A percentile compares a stretch with the other conserved stretches of the same genome.
Conservation (phyloP, 106 monocot genomes). For the Phalaenopsis aphrodite region DNA sequence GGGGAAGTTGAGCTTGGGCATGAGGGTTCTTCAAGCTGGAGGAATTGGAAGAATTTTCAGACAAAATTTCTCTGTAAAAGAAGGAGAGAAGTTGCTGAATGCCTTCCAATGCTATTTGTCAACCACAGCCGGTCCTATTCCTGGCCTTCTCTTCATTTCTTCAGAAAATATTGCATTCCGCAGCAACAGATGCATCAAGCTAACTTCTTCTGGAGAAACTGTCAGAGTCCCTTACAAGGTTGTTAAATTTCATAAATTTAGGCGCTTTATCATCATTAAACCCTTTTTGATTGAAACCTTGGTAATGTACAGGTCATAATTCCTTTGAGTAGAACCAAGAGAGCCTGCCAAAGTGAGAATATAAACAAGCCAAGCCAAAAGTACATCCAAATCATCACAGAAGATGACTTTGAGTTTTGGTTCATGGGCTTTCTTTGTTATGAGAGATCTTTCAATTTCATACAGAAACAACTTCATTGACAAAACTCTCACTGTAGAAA, state of each 20-base stretch:
- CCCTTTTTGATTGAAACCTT: too few species aligned
- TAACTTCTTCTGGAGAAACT: constrained; percentile 16
- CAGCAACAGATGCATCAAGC: constrained; percentile 23
- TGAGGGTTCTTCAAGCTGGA: constrained; percentile 29
- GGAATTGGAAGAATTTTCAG: constrained; percentile 23
- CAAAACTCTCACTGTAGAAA: too few species aligned
- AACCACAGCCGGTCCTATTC: constrained; percentile 39
- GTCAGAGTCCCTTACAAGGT: constrained; percentile 34
- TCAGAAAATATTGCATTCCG: constrained; percentile 33
- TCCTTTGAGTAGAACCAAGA: constrained; percentile 41
- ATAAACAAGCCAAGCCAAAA: constrained; percentile 43
- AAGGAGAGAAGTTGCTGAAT: constrained; percentile 32
- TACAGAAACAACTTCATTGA: too few species aligned
- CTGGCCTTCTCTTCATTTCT: constrained; percentile 37
- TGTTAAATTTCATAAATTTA: background rate
- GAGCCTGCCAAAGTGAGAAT: constrained; percentile 36
- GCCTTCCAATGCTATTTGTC: constrained; percentile 36
- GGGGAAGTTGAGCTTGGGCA: constrained; percentile 38
- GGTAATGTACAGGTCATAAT: constrained; percentile 28
- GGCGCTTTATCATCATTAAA: background rate
- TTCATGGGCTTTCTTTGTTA: constrained; percentile 62
- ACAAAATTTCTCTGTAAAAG: constrained; percentile 18
- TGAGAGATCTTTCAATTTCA: constrained; percentile 33
- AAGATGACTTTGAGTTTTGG: constrained; percentile 71
- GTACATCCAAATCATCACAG: constrained; percentile 51